A percentile compares a stretch with the other conserved stretches of the same genome.
Evolutionary conservation across 352 stramenopile genomes (phyloP).

Genomic region (Globisporangium uncinulatum): DNA sequence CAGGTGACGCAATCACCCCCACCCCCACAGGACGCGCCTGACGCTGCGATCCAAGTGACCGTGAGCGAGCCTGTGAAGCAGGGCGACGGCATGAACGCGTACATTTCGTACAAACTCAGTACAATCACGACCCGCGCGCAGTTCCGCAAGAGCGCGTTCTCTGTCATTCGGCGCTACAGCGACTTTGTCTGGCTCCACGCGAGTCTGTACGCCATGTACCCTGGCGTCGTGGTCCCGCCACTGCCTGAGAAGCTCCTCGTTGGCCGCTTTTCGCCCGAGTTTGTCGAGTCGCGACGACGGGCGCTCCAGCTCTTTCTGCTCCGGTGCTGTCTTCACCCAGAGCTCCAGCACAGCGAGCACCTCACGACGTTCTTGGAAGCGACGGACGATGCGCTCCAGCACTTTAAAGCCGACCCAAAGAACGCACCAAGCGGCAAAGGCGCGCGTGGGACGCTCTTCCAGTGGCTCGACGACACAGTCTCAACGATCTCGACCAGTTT

Average conservation of each 20-base stretch:
- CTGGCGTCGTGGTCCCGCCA: slow-evolving; percentile 90
- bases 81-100: slow-evolving; percentile 96
- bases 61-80: slow-evolving; percentile 96
- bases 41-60: slow-evolving; percentile 62
- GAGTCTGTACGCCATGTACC: slow-evolving; percentile 81
- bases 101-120: slow-evolving; percentile 96
- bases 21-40: slow-evolving; percentile 3
- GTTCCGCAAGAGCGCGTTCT: slow-evolving; percentile 85
- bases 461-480: slow-evolving; percentile 87
- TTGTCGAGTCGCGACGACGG: slow-evolving; percentile 81
- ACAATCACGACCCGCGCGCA: slow-evolving; percentile 70
- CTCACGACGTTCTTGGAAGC: slow-evolving; percentile 82
- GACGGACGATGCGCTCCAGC: slow-evolving; percentile 56
- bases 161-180: slow-evolving; percentile 90
- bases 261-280: slow-evolving; percentile 90
- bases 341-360: slow-evolving; percentile 81
- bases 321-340: slow-evolving; percentile 71
- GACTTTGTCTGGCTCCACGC: slow-evolving; percentile 97
- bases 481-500: slow-evolving; percentile 77
- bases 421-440: slow-evolving; percentile 35
- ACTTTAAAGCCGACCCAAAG: slow-evolving; percentile 63
- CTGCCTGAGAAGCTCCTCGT: slow-evolving; percentile 96
- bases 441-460: slow-evolving; percentile 63
- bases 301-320: slow-evolving; percentile 79
- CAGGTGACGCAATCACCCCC: slow-evolving; percentile 3